A percentile compares a stretch with the other conserved stretches of the same genome.
Conservation (phyloP, 352 stramenopile genomes). For the Plasmopara viticola region DNA sequence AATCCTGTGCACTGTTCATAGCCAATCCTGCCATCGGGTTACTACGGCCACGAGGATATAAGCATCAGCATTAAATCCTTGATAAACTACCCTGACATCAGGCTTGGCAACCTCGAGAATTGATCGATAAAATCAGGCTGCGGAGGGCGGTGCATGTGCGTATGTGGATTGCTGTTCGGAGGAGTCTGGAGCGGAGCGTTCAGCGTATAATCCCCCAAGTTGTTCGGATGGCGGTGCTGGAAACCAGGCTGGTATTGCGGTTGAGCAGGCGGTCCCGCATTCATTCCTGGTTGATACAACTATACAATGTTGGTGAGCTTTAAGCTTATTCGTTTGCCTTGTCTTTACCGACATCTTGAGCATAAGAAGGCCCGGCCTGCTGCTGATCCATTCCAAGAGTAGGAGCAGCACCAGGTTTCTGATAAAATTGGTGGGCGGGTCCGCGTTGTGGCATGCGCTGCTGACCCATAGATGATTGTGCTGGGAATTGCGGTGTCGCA, state of each 20-base stretch:
- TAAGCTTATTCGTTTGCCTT: not conserved
- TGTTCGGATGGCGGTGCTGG: constrained; percentile 30
- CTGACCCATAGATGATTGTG: constrained; percentile 29
- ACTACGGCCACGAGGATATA: constrained; percentile 24
- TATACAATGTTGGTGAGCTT: constrained; percentile 8
- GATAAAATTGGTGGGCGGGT: constrained; percentile 44
- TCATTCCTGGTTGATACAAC: constrained; percentile 30
- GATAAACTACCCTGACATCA: not conserved
- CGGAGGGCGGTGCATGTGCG: constrained; percentile 19
- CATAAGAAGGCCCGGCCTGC: constrained; percentile 18
- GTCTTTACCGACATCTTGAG: constrained; percentile 30
- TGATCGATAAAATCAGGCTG: constrained; percentile 73
- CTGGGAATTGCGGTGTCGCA: constrained; percentile 28
- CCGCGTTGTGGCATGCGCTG: constrained; percentile 39
- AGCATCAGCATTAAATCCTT: constrained; percentile 3
- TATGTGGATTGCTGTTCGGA: constrained; percentile 19
- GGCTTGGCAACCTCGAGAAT: constrained; percentile 40
- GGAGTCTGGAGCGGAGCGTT: constrained; percentile 20
- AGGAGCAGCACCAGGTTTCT: constrained; percentile 19
- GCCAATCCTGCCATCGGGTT: constrained; percentile 82
- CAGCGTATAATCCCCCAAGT: constrained; percentile 23
- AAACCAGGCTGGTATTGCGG: constrained; percentile 35
- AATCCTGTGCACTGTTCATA: constrained; percentile 82
- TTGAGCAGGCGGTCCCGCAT: constrained; percentile 20
- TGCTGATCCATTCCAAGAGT: constrained; percentile 12